Base-by-base conservation (phyloP, 2,329 filamentous ascomycete genomes). In the Sporothrix protearum region DNA sequence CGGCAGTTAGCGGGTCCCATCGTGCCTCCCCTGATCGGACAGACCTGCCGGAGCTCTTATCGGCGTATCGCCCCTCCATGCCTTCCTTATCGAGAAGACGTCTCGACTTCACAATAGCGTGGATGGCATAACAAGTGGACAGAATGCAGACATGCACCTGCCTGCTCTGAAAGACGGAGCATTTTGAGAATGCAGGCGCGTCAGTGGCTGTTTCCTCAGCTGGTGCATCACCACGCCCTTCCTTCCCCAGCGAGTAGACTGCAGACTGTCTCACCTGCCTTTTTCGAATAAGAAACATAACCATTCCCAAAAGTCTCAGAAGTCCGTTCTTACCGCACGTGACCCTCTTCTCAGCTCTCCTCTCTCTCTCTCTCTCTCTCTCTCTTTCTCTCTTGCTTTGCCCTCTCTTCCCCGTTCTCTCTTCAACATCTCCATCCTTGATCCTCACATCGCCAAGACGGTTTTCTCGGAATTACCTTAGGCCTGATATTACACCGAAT, bases 31-130 rank as follows among this genome's bases (percentile, higher is more conserved):
- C 51, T 70, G 72, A 72, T 73, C 72, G 72, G 72, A 64, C 55
- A 67, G 57, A 49, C 12, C 57, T 67, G 57, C 72, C 72, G 72
- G 53, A 68, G 68, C 61, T 66, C 68, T 72, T 72, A 68, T 73
- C 68, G 68, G 25, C 14, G 45, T 61, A 49, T 67, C 51, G 59
- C 55, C 55, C 68, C 68, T 63, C 63, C 39, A 66, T 33, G 63
- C 16, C 16, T 51, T 30, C 25, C 42, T 39, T 45, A 51, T 39
- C 28, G 55, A n/a, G 14, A 4, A 47, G 14, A 12, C 42, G 42
- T 47, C 49, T 28, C n/a, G 14, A 57, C 22, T 45, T 42, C 14
- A 47, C 30, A 4, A 19, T 49, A 49, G 63, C 42, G 63, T 42
- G n/a, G 39, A 66, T 66, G 42, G 45, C 16, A 49, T 42, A 64